These are phyloP conservation scores for Colletotrichum euphorbiae DNA, from an alignment of 2,329 filamentous ascomycete genomes.

Conservation along the genomic window DNA sequence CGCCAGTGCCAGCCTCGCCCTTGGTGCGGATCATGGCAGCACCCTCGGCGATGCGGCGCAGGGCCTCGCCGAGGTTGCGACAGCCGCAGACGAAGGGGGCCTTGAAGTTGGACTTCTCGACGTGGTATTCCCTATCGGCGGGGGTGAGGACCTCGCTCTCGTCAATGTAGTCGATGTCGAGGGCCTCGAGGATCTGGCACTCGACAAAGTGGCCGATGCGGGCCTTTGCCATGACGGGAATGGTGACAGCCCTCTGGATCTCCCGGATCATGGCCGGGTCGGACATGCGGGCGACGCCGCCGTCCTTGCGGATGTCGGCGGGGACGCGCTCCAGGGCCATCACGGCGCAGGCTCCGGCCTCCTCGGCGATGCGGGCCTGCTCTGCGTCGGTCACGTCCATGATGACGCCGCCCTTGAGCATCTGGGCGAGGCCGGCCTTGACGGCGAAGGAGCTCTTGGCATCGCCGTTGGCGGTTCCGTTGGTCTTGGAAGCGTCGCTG, in stretches of 20 bases:
- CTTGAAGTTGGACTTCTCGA: slow-evolving; percentile 86
- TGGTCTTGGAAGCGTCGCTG: slow-evolving; percentile 41
- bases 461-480: slow-evolving; percentile 32
- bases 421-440: slow-evolving; percentile 95
- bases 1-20: slow-evolving; percentile 96
- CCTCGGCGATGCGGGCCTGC: slow-evolving; percentile 96
- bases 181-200: slow-evolving; percentile 96
- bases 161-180: slow-evolving; percentile 97
- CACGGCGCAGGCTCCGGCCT: slow-evolving; percentile 94
- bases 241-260: slow-evolving; percentile 94
- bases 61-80: slow-evolving; percentile 91
- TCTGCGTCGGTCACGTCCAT: slow-evolving; percentile 98
- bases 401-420: slow-evolving; percentile 99
- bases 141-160: slow-evolving; percentile 98
- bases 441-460: slow-evolving; percentile 76
- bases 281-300: slow-evolving; percentile 96
- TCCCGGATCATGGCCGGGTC: slow-evolving; percentile 94
- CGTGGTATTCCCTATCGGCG: slow-evolving; percentile 90
- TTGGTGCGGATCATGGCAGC: slow-evolving; percentile 99
- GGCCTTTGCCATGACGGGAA: slow-evolving; percentile 99
- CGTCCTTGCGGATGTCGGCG: slow-evolving; percentile 91
- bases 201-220: slow-evolving; percentile 98
- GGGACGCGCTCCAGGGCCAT: slow-evolving; percentile 99
- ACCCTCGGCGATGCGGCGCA: slow-evolving; percentile 90
- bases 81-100: slow-evolving; percentile 97